Evolutionary conservation across 768 basidiomycete genomes (phyloP), one percentile per base, ranked within the genome.

Genomic region (Tulasnella sp.): DNA sequence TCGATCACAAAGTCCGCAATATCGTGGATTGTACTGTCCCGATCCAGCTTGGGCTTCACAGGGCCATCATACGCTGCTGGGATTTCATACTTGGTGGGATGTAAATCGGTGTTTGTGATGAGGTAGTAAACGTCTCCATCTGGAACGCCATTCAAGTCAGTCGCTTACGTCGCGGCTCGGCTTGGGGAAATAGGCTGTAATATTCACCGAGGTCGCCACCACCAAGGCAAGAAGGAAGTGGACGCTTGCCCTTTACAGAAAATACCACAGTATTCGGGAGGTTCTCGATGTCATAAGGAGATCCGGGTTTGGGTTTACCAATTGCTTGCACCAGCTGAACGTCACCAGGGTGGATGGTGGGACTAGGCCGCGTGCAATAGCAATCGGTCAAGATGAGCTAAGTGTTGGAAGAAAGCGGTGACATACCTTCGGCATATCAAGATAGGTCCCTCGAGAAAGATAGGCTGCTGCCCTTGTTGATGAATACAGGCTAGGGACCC

Each of bases 321-420:
- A 93, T 90, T 7, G 91, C 91, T 76, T 84, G 84, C 1, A 91
- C 91, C 71, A 89, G 78, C 83, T 75, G 79, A 89, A 92, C 89
- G 80, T 93, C 93, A 19, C 93, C 93, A 6, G 91, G 89, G 81
- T 93, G 92, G 25, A 88, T 86, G 8, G 91, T 88, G 4, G 93
- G 93, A 81, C 89, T 93, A 74, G 15, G 45, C 45, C 1, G 36
- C n/a, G 17, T n/a, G 22, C 22, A 1, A 70, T 15, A 4, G 15
- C 25, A 70, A 15, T 9, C 6, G 14, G 68, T 37, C 68, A 36
- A 70, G 11, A 14, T 2, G 12, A 34, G 25, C 12, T 11, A 11
- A 38, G 29, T 2, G 68, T 37, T 70, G 4, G 22, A 29, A 5
- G 25, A 45, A 19, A n/a, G 29, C 29, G 2, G 37, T 34, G 31